A percentile compares a stretch with the other conserved stretches of the same genome.
phyloP scores from a whole-genome alignment of 192 early-diverging fungal genomes.

The Coemansia sp. region DNA sequence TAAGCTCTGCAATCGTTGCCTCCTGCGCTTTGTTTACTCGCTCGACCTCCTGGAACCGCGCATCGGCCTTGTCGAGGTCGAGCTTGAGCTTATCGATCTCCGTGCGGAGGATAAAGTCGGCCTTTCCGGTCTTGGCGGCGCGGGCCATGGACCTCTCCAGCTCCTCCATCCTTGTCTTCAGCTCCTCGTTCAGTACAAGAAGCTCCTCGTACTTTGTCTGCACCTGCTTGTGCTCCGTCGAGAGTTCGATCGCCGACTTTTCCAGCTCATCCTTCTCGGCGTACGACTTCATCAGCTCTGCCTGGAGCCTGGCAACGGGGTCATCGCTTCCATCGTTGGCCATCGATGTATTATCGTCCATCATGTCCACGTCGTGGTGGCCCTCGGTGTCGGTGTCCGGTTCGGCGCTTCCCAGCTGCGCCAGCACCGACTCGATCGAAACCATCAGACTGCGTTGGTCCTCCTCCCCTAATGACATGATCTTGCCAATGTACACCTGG shows the following conservation, averaged over 20 bases:
- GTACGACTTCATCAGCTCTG: slow-evolving; percentile 53
- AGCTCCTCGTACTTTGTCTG: slow-evolving; percentile 65
- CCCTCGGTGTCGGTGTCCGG: slow-evolving; percentile 35
- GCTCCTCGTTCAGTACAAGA: slow-evolving; percentile 69
- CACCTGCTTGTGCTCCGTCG: slow-evolving; percentile 57
- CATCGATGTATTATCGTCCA: slow-evolving; percentile 17
- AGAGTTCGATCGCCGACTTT: slow-evolving; percentile 49
- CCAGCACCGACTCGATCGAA: slow-evolving; percentile 70
- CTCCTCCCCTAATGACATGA: slow-evolving; percentile 70
- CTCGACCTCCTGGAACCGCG: slow-evolving; percentile 69
- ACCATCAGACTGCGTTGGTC: slow-evolving; percentile 89
- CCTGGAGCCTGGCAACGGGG: slow-evolving; percentile 51
- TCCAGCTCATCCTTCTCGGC: slow-evolving; percentile 67
- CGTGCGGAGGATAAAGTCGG: slow-evolving; percentile 79
- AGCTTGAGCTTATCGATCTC: slow-evolving; percentile 87
- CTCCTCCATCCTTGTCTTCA: slow-evolving; percentile 72
- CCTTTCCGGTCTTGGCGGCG: slow-evolving; percentile 72
- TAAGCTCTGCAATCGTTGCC: slow-evolving; percentile 66
- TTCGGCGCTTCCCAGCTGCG: slow-evolving; percentile 47
- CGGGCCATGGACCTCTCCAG: slow-evolving; percentile 73
- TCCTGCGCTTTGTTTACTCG: slow-evolving; percentile 61
- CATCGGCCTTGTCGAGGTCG: slow-evolving; percentile 83
- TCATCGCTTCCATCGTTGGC: slow-evolving; percentile 29
- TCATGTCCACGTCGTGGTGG: slow-evolving; percentile 38
- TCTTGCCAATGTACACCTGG: slow-evolving; percentile 79